Evolutionary conservation across 2,329 filamentous ascomycete genomes (phyloP).

Genomic region (Neonectria magnoliae): DNA sequence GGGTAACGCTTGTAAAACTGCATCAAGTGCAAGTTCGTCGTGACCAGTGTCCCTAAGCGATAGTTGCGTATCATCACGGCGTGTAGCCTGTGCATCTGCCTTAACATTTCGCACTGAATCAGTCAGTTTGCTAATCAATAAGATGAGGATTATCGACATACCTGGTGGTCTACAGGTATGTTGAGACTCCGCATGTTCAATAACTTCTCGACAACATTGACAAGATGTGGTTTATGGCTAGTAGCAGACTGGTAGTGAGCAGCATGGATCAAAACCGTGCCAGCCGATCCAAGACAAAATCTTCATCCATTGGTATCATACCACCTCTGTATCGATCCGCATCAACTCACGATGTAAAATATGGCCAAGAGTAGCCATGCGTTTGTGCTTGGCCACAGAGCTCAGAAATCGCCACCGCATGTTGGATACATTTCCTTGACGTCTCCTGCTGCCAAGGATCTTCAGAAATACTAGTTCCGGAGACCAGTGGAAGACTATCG

Average conservation of each 20-base stretch:
- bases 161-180: slow-evolving; percentile 17
- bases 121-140: neutral
- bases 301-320: neutral
- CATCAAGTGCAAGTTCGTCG: slow-evolving; percentile 24
- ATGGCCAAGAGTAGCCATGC: slow-evolving; percentile 28
- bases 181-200: slow-evolving; percentile 15
- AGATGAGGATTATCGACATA: neutral
- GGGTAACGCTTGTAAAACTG: slow-evolving; percentile 30
- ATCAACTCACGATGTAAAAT: slow-evolving; percentile 19
- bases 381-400: slow-evolving; percentile 12
- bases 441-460: slow-evolving; percentile 30
- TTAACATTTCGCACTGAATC: slow-evolving; percentile 20
- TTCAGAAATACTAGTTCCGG: neutral
- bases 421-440: slow-evolving; percentile 20
- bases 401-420: slow-evolving; percentile 10
- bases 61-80: slow-evolving; percentile 23
- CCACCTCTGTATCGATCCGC: rapidly evolving
- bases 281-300: slow-evolving; percentile 23
- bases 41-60: slow-evolving; percentile 17
- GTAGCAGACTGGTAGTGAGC: slow-evolving; percentile 15
- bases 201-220: slow-evolving; percentile 12
- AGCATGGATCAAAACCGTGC: slow-evolving; percentile 25
- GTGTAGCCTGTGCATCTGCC: slow-evolving; percentile 24
- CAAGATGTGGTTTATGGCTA: neutral
- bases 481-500: slow-evolving; percentile 27